Evolutionary conservation across 108 stramenopile species (phyloP).

Genomic region (Cyclotella cryptica): DNA sequence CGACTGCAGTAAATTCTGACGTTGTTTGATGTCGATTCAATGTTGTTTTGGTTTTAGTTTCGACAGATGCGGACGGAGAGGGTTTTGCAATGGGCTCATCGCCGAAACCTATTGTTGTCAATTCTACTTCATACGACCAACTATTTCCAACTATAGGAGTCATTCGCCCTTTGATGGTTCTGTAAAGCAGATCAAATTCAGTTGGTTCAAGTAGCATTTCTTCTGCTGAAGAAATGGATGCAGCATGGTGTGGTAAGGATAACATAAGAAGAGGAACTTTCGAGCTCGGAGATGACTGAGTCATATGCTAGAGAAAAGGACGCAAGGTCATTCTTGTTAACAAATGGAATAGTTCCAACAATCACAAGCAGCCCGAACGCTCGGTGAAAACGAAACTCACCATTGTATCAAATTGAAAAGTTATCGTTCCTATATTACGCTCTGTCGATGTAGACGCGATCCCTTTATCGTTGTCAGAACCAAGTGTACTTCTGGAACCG

Average conservation of each 20-base stretch:
- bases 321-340: neutral
- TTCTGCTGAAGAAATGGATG: slow-evolving; percentile 56
- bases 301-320: slow-evolving; percentile 33
- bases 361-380: neutral
- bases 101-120: slow-evolving; percentile 61
- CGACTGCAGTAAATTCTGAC: slow-evolving; percentile 24
- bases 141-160: slow-evolving; percentile 70
- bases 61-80: neutral
- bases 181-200: slow-evolving; percentile 72
- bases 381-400: neutral
- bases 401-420: slow-evolving; percentile 65
- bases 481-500: slow-evolving; percentile 13
- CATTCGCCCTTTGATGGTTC: slow-evolving; percentile 83
- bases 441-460: slow-evolving; percentile 20
- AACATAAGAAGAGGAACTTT: slow-evolving; percentile 74
- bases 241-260: slow-evolving; percentile 86
- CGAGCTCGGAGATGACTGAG: slow-evolving; percentile 37
- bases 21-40: slow-evolving; percentile 16
- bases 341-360: neutral
- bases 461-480: neutral
- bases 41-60: slow-evolving; percentile 10
- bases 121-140: slow-evolving; percentile 79
- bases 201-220: slow-evolving; percentile 43
- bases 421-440: slow-evolving; percentile 62
- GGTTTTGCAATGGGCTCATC: slow-evolving; percentile 26